Evolutionary conservation across 768 basidiomycete species (phyloP).

Genomic region (Cyclocybe aegerita): DNA sequence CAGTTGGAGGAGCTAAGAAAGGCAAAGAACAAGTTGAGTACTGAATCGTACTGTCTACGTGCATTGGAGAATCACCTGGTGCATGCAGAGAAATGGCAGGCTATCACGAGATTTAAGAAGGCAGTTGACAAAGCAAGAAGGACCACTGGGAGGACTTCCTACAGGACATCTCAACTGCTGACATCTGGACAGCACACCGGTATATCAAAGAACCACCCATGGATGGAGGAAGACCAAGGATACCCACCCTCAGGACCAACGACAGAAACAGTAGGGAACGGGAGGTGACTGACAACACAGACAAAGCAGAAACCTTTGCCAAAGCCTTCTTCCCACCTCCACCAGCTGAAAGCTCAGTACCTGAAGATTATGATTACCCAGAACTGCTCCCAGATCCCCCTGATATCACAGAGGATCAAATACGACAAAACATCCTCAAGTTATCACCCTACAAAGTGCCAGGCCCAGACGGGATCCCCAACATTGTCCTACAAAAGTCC

Average conservation of each 20-base stretch:
- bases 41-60: conserved; percentile 1
- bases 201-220: conserved; percentile 13
- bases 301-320: conserved; percentile 7
- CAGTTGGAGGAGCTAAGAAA: conserved; percentile 20
- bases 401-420: conserved; percentile 1
- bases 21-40: conserved; percentile 12
- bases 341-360: neutral
- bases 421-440: no score
- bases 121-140: conserved; percentile 18
- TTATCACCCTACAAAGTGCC: conserved; percentile 19
- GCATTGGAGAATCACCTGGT: conserved; percentile 16
- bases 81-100: conserved; percentile 13
- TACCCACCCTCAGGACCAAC: conserved; percentile 20
- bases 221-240: conserved; percentile 18
- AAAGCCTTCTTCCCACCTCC: conserved; percentile 12
- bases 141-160: conserved; percentile 26
- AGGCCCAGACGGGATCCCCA: conserved; percentile 25
- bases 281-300: conserved; percentile 11
- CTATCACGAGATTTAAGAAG: conserved; percentile 11
- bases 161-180: neutral
- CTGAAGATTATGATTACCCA: conserved; percentile 1
- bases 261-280: no score
- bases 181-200: conserved; percentile 19
- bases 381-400: conserved; percentile 2
- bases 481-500: conserved; percentile 18